phyloP scores from a whole-genome alignment of 495 filamentous ascomycete species.

The Paragyromitra xinjiangensis region DNA sequence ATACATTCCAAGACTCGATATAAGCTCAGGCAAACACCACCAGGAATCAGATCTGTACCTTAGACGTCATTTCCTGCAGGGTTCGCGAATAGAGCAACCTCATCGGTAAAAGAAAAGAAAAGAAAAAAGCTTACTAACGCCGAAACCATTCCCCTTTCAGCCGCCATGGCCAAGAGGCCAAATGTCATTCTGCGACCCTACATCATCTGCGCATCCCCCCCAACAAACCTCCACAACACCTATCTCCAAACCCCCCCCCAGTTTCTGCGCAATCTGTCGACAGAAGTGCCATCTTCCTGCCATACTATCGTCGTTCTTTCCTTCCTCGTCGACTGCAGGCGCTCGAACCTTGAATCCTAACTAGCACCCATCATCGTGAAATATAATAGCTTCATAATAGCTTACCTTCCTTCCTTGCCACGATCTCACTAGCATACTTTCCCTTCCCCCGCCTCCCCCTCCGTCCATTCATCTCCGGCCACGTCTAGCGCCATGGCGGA shows the following conservation, averaged over 20 bases:
- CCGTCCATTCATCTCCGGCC: slow-evolving; percentile 19
- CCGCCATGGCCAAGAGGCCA: slow-evolving; percentile 48
- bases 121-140: slow-evolving; percentile 34
- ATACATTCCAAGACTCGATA: not conserved
- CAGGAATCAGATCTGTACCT: slow-evolving; percentile 3
- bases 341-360: slow-evolving; percentile 14
- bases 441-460: not conserved
- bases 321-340: not conserved
- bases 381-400: slow-evolving; percentile 13
- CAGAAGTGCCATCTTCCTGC: not conserved
- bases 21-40: not conserved
- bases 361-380: slow-evolving; percentile 1
- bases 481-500: slow-evolving; percentile 52
- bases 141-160: slow-evolving; percentile 36
- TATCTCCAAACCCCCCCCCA: slow-evolving; percentile 12
- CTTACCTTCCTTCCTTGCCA: slow-evolving; percentile 32
- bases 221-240: slow-evolving; percentile 12
- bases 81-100: not conserved
- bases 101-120: not conserved
- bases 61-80: slow-evolving; percentile 32
- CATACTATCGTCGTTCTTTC: not conserved
- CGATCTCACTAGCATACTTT: slow-evolving; percentile 19
- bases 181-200: slow-evolving; percentile 48
- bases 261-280: slow-evolving; percentile 1
- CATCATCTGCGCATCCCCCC: slow-evolving; percentile 45